Evolutionary conservation across 1,139 yeast genomes (phyloP).

Genomic region (Yamadazyma kanchanaburiensis): DNA sequence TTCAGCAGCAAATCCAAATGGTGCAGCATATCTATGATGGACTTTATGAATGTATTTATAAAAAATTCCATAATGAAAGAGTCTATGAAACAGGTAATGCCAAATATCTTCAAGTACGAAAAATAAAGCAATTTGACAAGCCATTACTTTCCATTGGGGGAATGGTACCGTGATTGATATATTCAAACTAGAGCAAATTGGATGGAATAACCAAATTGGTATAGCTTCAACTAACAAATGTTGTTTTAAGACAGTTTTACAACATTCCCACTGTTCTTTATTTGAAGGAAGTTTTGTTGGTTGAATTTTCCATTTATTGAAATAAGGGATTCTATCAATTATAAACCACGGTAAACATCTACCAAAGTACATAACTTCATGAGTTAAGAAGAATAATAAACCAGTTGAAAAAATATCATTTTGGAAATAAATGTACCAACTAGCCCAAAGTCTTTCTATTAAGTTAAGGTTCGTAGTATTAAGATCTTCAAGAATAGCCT

Average conservation of each 20-base stretch:
- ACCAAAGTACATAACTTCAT: constrained; percentile 43
- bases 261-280: constrained; percentile 69
- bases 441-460: constrained; percentile 68
- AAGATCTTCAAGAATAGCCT: constrained; percentile 8
- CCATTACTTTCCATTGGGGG: constrained; percentile 59
- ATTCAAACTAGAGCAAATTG: constrained; percentile 74
- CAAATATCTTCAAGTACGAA: constrained; percentile 88
- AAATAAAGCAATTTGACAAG: constrained; percentile 65
- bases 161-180: constrained; percentile 79
- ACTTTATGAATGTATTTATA: constrained; percentile 92
- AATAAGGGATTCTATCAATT: constrained; percentile 41
- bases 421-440: constrained; percentile 69
- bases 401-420: constrained; percentile 73
- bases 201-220: constrained; percentile 96
- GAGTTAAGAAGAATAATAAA: constrained; percentile 37
- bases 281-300: constrained; percentile 38
- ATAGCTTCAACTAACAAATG: constrained; percentile 90
- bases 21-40: constrained; percentile 96
- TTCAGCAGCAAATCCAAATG: constrained; percentile 94
- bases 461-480: constrained; percentile 8
- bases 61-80: constrained; percentile 79
- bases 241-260: constrained; percentile 75
- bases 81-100: constrained; percentile 95
- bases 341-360: constrained; percentile 47
- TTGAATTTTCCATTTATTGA: constrained; percentile 42